Base-by-base conservation (phyloP, 768 basidiomycete species). In the Amanita muscaria region DNA sequence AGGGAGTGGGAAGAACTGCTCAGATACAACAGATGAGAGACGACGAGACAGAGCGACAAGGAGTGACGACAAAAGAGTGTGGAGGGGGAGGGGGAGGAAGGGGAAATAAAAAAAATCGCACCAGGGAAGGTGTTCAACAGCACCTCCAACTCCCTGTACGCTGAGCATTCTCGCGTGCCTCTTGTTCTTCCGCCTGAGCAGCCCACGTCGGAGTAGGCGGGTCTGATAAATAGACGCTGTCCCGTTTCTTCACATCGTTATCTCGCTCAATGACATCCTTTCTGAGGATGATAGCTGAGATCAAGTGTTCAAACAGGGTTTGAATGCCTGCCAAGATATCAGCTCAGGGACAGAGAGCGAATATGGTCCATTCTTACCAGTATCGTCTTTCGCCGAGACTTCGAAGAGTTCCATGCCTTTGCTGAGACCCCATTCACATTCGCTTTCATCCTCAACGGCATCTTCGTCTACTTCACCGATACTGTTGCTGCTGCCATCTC, bases 331-430 rank as follows among this genome's bases (percentile, higher is more conserved):
- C 15, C 47, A 25, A 41, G 44, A n/a, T 38, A 40, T 31, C 40
- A 11, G 45, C 32, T 44, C 40, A 49, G 44, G 21, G 23, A 40
- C 33, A 54, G 21, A 22, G 31, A 42, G 50, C 21, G 40, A 23
- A 49, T 56, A 49, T 39, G 40, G 35, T 48, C 42, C 32, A 41
- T 31, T 66, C 78, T 51, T 49, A 91, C 90, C 91, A 24, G 65
- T 56, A 56, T 88, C 84, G 54, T 92, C 89, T 63, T 92, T 92
- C 42, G 92, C 85, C 34, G 88, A 92, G 15, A 94, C 88, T 59
- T 94, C 88, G 51, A 87, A 88, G 14, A 93, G 72, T 56, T 86
- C 84, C 80, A 92, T 88, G 49, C 80, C 84, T 58, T 83, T 84
- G 57, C 73, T 79, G 30, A 85, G 69, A 4, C 86, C 84, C 83